A percentile compares a stretch with the other conserved stretches of the same genome.
Evolutionary conservation across 768 basidiomycete genomes (phyloP).

Genomic region (Heimioporus sp.): DNA sequence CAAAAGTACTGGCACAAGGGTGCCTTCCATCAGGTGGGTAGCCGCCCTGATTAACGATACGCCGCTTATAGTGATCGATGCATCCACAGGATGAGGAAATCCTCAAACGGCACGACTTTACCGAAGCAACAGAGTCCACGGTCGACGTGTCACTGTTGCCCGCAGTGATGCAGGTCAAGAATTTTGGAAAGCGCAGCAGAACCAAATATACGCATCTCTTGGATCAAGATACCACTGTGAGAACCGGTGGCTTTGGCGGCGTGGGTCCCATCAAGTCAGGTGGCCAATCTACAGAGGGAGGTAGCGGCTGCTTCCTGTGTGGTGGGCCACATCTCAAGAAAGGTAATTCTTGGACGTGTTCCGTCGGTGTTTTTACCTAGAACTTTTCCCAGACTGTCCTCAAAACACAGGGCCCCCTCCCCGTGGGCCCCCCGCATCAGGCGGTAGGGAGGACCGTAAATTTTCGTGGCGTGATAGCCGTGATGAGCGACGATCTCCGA

Average conservation of each 20-base stretch:
- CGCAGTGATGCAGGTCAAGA: conserved; percentile 94
- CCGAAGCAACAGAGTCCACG: conserved; percentile 85
- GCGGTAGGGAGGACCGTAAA: conserved; percentile 33
- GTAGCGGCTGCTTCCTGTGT: conserved; percentile 83
- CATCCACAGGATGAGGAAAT: conserved; percentile 79
- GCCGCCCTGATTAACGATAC: not conserved
- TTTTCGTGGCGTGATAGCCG: conserved; percentile 37
- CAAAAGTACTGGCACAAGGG: conserved; percentile 99
- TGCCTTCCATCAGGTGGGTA: conserved; percentile 89
- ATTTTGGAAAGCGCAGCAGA: conserved; percentile 89
- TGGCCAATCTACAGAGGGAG: conserved; percentile 51
- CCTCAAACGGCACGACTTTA: conserved; percentile 79
- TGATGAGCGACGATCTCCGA: conserved; percentile 25
- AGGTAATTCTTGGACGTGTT: conserved; percentile 43
- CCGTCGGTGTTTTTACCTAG: conserved; percentile 5
- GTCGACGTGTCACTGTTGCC: conserved; percentile 88
- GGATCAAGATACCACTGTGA: conserved; percentile 86
- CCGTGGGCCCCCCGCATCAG: conserved; percentile 18
- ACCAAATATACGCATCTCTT: conserved; percentile 96
- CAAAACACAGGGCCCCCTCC: conserved; percentile 44
- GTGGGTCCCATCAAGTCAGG: conserved; percentile 51
- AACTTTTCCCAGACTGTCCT: conserved; percentile 43
- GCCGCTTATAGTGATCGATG: conserved; percentile 11
- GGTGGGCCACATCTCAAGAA: conserved; percentile 93
- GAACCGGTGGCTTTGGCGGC: conserved; percentile 66